Conservation (phyloP, 2,329 filamentous ascomycete genomes). For the Neonectria sp. region DNA sequence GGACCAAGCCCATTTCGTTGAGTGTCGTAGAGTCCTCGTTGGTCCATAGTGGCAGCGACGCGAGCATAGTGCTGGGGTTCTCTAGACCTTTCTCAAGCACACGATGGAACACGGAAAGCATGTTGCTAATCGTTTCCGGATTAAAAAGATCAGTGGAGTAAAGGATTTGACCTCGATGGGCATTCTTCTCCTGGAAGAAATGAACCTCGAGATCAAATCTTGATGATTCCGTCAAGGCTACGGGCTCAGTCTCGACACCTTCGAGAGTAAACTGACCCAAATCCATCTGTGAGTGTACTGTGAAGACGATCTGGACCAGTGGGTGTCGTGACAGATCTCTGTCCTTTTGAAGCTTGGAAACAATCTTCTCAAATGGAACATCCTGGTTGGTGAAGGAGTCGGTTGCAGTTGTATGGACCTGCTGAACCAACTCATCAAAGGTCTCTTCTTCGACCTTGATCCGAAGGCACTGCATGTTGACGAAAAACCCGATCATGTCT, state of each 20-base stretch:
- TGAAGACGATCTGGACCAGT: slow-evolving; percentile 33
- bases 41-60: slow-evolving; percentile 18
- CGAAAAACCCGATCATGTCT: slow-evolving; percentile 41
- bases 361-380: slow-evolving; percentile 40
- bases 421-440: slow-evolving; percentile 37
- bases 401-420: slow-evolving; percentile 28
- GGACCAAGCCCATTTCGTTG: slow-evolving; percentile 31
- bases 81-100: slow-evolving; percentile 37
- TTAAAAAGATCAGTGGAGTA: slow-evolving; percentile 44
- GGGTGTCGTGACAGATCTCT: slow-evolving; percentile 35
- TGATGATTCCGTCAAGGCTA: slow-evolving; percentile 19
- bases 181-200: slow-evolving; percentile 36
- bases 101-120: slow-evolving; percentile 36
- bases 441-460: slow-evolving; percentile 30
- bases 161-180: slow-evolving; percentile 27
- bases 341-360: slow-evolving; percentile 23
- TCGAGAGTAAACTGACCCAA: slow-evolving; percentile 37
- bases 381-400: slow-evolving; percentile 42
- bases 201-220: slow-evolving; percentile 48
- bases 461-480: slow-evolving; percentile 43
- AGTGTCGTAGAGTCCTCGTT: slow-evolving; percentile 13
- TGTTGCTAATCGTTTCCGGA: slow-evolving; percentile 33
- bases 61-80: slow-evolving; percentile 4
- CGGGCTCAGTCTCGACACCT: slow-evolving; percentile 31
- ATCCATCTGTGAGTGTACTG: slow-evolving; percentile 40